Conservation (phyloP, 805 yeast genomes). For the Starmerella asiatica region DNA sequence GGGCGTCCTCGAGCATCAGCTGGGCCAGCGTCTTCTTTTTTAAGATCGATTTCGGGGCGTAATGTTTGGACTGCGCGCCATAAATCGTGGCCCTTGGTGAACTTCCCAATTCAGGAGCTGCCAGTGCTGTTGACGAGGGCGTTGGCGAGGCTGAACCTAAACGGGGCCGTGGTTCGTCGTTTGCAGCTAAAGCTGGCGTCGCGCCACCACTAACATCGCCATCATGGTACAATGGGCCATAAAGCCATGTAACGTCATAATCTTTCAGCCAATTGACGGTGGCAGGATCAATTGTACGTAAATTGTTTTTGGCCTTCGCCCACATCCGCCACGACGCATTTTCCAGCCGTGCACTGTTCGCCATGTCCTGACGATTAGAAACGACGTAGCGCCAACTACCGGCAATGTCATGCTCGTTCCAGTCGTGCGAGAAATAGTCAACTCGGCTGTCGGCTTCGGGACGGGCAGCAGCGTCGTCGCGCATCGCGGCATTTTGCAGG, state of each 20-base stretch:
- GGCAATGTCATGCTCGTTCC: slow-evolving; percentile 90
- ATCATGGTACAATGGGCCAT: slow-evolving; percentile 68
- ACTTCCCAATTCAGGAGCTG: not conserved
- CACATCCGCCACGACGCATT: slow-evolving; percentile 92
- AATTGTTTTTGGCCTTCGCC: slow-evolving; percentile 61
- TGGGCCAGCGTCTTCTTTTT: slow-evolving; percentile 79
- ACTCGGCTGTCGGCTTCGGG: slow-evolving; percentile 82
- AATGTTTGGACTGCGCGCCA: not conserved
- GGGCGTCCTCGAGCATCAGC: slow-evolving; percentile 40
- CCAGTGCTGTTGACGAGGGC: not conserved
- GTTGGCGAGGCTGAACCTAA: not conserved
- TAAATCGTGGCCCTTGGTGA: not conserved
- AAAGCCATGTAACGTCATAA: slow-evolving; percentile 93
- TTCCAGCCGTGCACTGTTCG: slow-evolving; percentile 65
- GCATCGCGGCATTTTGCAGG: slow-evolving; percentile 2
- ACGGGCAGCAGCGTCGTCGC: slow-evolving; percentile 30
- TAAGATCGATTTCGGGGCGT: slow-evolving; percentile 59
- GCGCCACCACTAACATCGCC: not conserved
- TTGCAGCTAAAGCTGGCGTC: not conserved
- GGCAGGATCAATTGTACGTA: slow-evolving; percentile 76
- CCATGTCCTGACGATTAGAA: slow-evolving; percentile 66
- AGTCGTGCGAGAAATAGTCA: slow-evolving; percentile 85
- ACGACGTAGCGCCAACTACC: slow-evolving; percentile 93
- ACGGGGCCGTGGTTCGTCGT: not conserved
- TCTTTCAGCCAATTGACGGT: slow-evolving; percentile 93